These are phyloP conservation scores for Phanerodontia chrysosporium DNA, from an alignment of 768 basidiomycete genomes.

Conservation along the genomic window DNA sequence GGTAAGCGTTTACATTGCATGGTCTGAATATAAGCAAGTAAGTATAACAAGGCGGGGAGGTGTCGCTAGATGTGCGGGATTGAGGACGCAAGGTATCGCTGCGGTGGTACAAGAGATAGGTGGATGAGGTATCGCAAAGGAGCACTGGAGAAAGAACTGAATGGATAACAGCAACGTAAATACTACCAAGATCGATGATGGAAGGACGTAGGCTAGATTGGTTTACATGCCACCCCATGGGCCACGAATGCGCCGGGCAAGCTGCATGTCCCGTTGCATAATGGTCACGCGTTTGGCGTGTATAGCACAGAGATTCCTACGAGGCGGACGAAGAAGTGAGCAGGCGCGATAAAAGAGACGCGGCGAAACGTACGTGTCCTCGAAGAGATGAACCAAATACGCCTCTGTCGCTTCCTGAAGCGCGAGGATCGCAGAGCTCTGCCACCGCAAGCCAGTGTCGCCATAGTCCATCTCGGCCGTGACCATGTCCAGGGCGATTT, in stretches of 20 bases:
- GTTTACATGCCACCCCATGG: conserved; percentile 73
- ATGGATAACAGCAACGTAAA: background rate
- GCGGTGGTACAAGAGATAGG: background rate
- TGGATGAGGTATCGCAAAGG: conserved; percentile 7
- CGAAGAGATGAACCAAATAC: conserved; percentile 91
- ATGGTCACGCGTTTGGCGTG: conserved; percentile 98
- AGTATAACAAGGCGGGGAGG: background rate
- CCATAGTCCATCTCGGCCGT: conserved; percentile 65
- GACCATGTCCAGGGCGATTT: conserved; percentile 89
- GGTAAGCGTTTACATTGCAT: background rate
- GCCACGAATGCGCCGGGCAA: conserved; percentile 92
- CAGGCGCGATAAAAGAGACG: background rate
- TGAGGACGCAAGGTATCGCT: background rate
- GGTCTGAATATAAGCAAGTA: background rate
- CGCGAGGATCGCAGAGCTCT: conserved; percentile 89
- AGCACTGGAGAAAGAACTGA: conserved; percentile 6
- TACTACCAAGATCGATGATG: background rate
- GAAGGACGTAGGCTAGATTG: conserved; percentile 23
- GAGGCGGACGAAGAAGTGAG: background rate
- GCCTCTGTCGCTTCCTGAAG: conserved; percentile 97
- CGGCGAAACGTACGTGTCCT: conserved; percentile 84
- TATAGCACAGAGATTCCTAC: conserved; percentile 91
- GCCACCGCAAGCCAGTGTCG: conserved; percentile 79
- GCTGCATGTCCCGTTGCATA: conserved; percentile 96
- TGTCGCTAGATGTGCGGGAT: background rate